phyloP scores from a whole-genome alignment of 805 yeast species.

The Metschnikowia reukaufii region DNA sequence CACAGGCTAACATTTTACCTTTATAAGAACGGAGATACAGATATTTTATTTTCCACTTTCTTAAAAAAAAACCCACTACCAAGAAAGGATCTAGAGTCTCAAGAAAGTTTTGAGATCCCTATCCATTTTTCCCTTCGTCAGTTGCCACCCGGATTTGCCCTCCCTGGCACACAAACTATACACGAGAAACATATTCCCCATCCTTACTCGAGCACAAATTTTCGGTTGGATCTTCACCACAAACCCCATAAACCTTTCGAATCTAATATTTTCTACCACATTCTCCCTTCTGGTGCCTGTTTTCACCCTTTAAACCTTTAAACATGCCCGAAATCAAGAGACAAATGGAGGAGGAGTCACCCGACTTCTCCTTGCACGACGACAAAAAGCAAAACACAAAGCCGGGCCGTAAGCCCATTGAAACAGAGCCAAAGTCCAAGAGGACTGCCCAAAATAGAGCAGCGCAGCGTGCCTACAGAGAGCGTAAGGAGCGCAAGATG shows the following conservation, averaged over 20 bases:
- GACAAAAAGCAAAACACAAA: constrained; percentile 45
- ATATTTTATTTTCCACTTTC: no score
- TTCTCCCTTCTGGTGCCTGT: no score
- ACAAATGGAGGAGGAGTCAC: constrained; percentile 26
- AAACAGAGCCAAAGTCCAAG: constrained; percentile 79
- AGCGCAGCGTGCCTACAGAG: constrained; percentile 97
- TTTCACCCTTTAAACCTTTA: background rate
- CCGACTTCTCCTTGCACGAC: constrained; percentile 26
- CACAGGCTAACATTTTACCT: no score
- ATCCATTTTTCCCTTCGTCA: background rate
- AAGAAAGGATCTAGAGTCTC: no score
- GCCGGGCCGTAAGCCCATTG: constrained; percentile 82
- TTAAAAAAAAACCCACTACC: no score
- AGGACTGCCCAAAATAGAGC: constrained; percentile 97
- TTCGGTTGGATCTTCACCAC: background rate
- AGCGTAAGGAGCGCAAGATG: constrained; percentile 86
- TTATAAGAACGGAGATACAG: no score
- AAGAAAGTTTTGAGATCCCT: background rate
- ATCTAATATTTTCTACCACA: no score
- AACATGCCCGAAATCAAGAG: constrained; percentile 36
- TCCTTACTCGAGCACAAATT: background rate
- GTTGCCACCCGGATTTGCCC: background rate
- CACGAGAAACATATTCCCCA: background rate
- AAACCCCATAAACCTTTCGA: no score
- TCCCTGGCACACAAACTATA: background rate